These are phyloP conservation scores for Yamadazyma diddensiae DNA, from an alignment of 1,139 yeast species.

Conservation along the genomic window DNA sequence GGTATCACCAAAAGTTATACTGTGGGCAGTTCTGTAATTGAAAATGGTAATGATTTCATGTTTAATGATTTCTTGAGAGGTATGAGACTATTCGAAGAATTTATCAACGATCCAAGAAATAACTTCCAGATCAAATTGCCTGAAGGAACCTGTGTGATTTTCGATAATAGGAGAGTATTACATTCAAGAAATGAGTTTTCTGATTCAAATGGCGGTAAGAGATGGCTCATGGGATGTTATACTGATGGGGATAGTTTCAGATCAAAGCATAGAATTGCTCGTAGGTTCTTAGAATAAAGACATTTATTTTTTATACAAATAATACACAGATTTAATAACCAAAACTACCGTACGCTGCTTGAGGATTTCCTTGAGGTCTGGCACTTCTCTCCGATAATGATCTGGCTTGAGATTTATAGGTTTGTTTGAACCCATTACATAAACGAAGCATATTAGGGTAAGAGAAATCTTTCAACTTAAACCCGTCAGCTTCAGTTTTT, in stretches of 20 bases:
- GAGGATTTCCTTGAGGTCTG: slow-evolving; percentile 12
- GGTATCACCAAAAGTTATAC: slow-evolving; percentile 37
- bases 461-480: slow-evolving; percentile 69
- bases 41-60: slow-evolving; percentile 23
- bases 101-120: slow-evolving; percentile 52
- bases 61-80: slow-evolving; percentile 62
- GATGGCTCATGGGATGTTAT: slow-evolving; percentile 82
- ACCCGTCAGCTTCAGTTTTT: slow-evolving; percentile 83
- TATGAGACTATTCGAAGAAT: slow-evolving; percentile 55
- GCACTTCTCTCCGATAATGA: slow-evolving; percentile 17
- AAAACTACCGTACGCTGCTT: slow-evolving; percentile 26
- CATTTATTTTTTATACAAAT: background rate
- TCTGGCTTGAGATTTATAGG: slow-evolving; percentile 40
- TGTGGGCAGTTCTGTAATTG: slow-evolving; percentile 9
- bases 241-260: slow-evolving; percentile 70
- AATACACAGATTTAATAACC: slow-evolving; percentile 21
- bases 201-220: slow-evolving; percentile 47
- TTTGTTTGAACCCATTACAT: slow-evolving; percentile 89
- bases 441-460: slow-evolving; percentile 85
- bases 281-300: slow-evolving; percentile 1
- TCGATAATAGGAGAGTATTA: slow-evolving; percentile 69
- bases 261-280: slow-evolving; percentile 48
- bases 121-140: slow-evolving; percentile 56
- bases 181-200: slow-evolving; percentile 68
- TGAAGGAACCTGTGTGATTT: slow-evolving; percentile 66